phyloP scores from a whole-genome alignment of 371 early-diverging fungal species.

The Capillidium heterosporum region DNA sequence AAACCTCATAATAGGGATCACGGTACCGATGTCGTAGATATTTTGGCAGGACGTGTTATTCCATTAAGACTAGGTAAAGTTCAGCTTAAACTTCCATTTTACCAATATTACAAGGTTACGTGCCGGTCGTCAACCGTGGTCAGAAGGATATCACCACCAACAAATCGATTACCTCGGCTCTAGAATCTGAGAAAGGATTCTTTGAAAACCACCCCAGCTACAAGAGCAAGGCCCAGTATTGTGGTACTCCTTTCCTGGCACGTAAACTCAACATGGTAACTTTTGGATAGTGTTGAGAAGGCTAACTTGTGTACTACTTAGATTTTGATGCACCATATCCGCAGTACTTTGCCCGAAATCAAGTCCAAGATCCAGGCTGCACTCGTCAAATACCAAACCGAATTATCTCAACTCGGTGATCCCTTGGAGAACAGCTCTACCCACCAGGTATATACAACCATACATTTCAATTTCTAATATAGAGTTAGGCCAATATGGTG shows the following conservation, averaged over 20 bases:
- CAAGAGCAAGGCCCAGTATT: constrained; percentile 86
- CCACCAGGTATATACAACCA: constrained; percentile 6
- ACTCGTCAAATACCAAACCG: constrained; percentile 62
- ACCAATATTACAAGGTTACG: constrained; percentile 37
- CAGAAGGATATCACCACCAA: constrained; percentile 88
- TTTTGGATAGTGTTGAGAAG: neutral
- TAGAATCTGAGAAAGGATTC: constrained; percentile 76
- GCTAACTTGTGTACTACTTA: constrained; percentile 9
- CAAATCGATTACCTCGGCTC: constrained; percentile 68
- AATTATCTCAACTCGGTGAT: constrained; percentile 78
- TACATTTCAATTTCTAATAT: constrained; percentile 11
- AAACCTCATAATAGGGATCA: constrained; percentile 39
- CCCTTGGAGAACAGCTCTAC: constrained; percentile 50
- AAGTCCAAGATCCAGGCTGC: constrained; percentile 82
- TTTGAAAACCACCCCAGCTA: constrained; percentile 92
- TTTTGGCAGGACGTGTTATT: constrained; percentile 91
- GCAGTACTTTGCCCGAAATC: constrained; percentile 90
- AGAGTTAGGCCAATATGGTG: constrained; percentile 54
- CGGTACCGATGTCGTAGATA: constrained; percentile 98
- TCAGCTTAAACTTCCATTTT: neutral
- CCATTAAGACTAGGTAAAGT: constrained; percentile 71
- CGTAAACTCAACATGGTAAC: constrained; percentile 80
- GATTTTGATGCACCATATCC: constrained; percentile 96
- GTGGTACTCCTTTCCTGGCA: constrained; percentile 96
- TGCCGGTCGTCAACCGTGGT: constrained; percentile 83